Percentiles rank a stretch among this genome's conserved stretches.
phyloP scores from a whole-genome alignment of 2,329 filamentous ascomycete species.

The Penicillium sp. region DNA sequence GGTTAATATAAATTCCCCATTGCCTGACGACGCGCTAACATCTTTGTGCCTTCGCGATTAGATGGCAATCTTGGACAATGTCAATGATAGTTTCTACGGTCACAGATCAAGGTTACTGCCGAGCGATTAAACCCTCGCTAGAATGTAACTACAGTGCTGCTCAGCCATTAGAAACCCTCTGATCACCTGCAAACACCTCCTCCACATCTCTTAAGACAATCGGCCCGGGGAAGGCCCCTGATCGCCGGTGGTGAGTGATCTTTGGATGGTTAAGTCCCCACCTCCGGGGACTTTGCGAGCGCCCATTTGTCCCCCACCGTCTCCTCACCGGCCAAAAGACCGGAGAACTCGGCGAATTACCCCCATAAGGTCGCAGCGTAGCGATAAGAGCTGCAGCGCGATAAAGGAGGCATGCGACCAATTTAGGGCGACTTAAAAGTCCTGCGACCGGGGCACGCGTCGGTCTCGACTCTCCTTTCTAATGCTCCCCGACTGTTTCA shows the following conservation, averaged over 20 bases:
- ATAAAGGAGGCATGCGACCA: slow-evolving; percentile 8
- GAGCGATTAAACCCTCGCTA: not conserved
- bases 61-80: no score
- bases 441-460: slow-evolving; percentile 6
- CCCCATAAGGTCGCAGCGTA: slow-evolving; percentile 6
- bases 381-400: slow-evolving; percentile 17
- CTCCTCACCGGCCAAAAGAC: slow-evolving; percentile 10
- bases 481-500: not conserved
- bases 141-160: not conserved
- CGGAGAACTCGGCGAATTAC: slow-evolving; percentile 15
- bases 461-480: not conserved
- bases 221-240: not conserved
- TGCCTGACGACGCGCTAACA: no score
- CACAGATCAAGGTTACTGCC: not conserved
- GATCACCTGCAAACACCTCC: slow-evolving; percentile 1
- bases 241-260: slow-evolving; percentile 1
- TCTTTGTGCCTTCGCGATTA: no score
- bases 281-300: not conserved
- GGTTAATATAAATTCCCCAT: no score
- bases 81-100: not conserved
- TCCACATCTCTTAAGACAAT: not conserved
- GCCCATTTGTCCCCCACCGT: slow-evolving; percentile 12
- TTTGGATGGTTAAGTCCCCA: not conserved
- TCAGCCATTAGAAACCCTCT: not conserved
- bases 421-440: slow-evolving; percentile 2